Percentiles rank a stretch among this genome's conserved stretches.
Evolutionary conservation across 2,329 filamentous ascomycete species (phyloP).

Genomic region (Penicillium aurantiogriseum): DNA sequence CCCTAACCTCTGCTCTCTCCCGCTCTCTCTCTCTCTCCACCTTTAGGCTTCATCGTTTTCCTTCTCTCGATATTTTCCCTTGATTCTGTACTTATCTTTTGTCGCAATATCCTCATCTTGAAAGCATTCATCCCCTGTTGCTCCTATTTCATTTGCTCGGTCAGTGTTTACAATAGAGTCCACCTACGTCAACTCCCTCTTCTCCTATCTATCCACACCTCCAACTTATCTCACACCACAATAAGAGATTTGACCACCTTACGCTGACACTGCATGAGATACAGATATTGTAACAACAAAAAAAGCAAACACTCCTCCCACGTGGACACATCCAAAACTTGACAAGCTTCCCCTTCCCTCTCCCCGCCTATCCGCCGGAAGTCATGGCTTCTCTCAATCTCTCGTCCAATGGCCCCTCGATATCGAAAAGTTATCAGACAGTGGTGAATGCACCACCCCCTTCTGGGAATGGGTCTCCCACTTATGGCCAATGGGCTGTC

Average conservation of each 20-base stretch:
- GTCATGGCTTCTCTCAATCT: conserved; percentile 77
- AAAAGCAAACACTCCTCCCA: conserved; percentile 3
- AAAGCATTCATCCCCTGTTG: background rate
- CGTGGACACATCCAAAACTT: conserved; percentile 1
- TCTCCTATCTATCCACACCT: background rate
- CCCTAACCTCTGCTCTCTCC: background rate
- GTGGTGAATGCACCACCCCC: conserved; percentile 62
- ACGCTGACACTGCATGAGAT: background rate
- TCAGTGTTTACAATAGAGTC: conserved; percentile 3
- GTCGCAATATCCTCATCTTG: background rate
- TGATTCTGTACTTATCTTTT: background rate
- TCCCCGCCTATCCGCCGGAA: conserved; percentile 9
- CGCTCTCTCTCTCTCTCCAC: background rate
- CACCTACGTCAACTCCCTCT: conserved; percentile 9
- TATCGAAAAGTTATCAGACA: conserved; percentile 71
- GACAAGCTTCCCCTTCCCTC: conserved; percentile 2
- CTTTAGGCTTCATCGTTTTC: conserved; percentile 3
- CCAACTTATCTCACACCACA: background rate
- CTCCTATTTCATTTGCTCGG: background rate
- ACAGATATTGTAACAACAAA: conserved; percentile 2
- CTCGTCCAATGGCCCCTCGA: conserved; percentile 75
- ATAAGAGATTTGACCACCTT: background rate
- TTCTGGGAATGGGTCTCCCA: conserved; percentile 66
- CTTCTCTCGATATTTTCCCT: background rate
- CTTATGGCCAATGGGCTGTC: conserved; percentile 88